Evolutionary conservation across 371 early-diverging fungal species (phyloP), one percentile per base, ranked within the genome.

Genomic region (Circinella minor): DNA sequence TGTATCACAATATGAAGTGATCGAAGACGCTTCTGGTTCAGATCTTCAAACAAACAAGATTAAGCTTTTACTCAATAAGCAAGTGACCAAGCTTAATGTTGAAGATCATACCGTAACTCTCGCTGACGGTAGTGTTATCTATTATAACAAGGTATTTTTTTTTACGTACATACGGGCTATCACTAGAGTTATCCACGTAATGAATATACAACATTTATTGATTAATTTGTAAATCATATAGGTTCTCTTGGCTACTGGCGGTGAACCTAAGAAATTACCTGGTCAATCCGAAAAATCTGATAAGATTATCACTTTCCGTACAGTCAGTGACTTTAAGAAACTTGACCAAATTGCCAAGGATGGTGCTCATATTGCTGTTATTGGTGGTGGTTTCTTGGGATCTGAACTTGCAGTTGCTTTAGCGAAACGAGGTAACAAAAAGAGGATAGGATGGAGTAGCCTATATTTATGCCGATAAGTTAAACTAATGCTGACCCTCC

Each of bases 321-420:
- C 78, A n/a, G 74, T 88, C 13, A 77, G 85, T 55, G 92, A 93
- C 63, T 90, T 87, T 72, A 77, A 86, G 71, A 78, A 81, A 66
- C 74, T 93, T 46, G 80, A 87, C 37, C 70, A 74, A 51, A 73
- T 79, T 36, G 84, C 77, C 55, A 90, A 90, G 76, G 73, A 86
- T 49, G 79, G 79, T 65, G 78, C 81, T 11, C 81, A 76, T 71
- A 82, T 93, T 75, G 91, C 84, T 60, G 82, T 93, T 51, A 73
- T 92, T 48, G 93, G 93, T 66, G 92, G 92, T 51, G 93, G 93
- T 27, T 92, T 93, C 81, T 80, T 93, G 63, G 93, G 93, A 38
- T 87, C 88, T 61, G 93, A 93, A 71, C 74, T 93, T 27, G 86
- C 92, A 57, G 86, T 85, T 59, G 92, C 92, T 17, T 74, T 93